Conservation (phyloP, 176 grass and related monocot species). For the Musa acuminata region DNA sequence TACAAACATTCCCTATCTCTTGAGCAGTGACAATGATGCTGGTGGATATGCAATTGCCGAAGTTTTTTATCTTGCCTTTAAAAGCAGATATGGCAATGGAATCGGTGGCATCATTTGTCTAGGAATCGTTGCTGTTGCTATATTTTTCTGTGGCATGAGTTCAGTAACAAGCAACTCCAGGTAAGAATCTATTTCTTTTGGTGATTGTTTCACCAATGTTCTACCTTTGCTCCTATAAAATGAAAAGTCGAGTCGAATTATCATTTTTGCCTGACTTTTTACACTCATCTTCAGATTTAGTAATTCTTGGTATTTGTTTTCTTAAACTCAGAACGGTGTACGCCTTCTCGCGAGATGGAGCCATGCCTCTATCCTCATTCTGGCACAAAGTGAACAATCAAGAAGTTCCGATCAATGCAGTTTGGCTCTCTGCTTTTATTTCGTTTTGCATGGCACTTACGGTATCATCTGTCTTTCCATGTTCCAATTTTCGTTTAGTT, state of each 20-base stretch:
- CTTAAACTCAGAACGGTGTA: constrained; percentile 54
- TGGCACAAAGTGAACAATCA: constrained; percentile 89
- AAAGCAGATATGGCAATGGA: constrained; percentile 60
- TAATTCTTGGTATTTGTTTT: neutral
- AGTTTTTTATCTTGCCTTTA: constrained; percentile 78
- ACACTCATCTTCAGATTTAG: too few species aligned
- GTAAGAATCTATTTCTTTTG: constrained; percentile 11
- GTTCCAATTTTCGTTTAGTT: neutral
- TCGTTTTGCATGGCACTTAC: constrained; percentile 76
- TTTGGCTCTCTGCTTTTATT: constrained; percentile 70
- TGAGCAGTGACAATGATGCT: constrained; percentile 65
- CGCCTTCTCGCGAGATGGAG: constrained; percentile 95
- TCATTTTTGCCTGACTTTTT: too few species aligned
- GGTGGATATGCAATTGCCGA: constrained; percentile 76
- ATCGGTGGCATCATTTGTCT: constrained; percentile 75
- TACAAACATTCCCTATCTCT: constrained; percentile 57
- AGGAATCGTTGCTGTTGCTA: constrained; percentile 47
- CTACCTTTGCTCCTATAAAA: too few species aligned
- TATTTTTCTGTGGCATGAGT: constrained; percentile 83
- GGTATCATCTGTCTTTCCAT: constrained; percentile 28
- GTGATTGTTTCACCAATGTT: neutral
- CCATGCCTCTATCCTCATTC: constrained; percentile 69
- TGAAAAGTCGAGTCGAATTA: too few species aligned
- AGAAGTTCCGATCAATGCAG: constrained; percentile 79
- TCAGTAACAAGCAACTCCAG: constrained; percentile 81